Evolutionary conservation across 306 rosid genomes (phyloP).

Genomic region (Dalbergia cultrata): DNA sequence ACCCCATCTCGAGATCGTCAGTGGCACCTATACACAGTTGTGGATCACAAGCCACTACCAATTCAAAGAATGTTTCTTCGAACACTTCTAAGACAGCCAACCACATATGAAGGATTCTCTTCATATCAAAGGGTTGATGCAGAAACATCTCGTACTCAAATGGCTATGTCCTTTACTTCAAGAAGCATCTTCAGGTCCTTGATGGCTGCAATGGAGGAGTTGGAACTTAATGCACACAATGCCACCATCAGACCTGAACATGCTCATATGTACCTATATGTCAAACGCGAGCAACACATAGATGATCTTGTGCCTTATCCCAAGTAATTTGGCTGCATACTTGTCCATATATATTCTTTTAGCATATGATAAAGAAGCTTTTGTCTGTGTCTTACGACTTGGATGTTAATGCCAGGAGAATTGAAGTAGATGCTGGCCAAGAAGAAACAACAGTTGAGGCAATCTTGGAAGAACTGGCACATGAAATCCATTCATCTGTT

Average conservation of each 20-base stretch:
- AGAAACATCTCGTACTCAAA: conserved; percentile 55
- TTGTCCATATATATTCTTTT: conserved; percentile 33
- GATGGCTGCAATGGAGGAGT: conserved; percentile 96
- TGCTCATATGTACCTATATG: conserved; percentile 93
- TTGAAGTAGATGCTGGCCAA: conserved; percentile 60
- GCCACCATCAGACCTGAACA: conserved; percentile 79
- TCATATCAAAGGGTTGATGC: conserved; percentile 66
- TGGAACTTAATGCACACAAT: conserved; percentile 95
- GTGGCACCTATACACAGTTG: conserved; percentile 93
- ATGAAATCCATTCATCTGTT: conserved; percentile 77
- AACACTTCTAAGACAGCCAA: conserved; percentile 93
- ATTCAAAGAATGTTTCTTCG: conserved; percentile 94
- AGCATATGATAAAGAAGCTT: conserved; percentile 32
- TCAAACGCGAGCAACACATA: conserved; percentile 83
- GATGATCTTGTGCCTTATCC: conserved; percentile 80
- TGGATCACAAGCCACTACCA: conserved; percentile 71
- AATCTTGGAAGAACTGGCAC: conserved; percentile 74
- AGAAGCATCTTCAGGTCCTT: conserved; percentile 90
- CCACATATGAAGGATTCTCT: conserved; percentile 75
- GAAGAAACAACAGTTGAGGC: conserved; percentile 76
- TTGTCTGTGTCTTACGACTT: conserved; percentile 50
- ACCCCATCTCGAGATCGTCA: conserved; percentile 98
- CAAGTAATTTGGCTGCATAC: conserved; percentile 64
- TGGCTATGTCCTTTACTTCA: conserved; percentile 81
- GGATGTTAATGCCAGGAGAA: conserved; percentile 69